These are phyloP conservation scores for Pestalotiopsis sp. DNA, from an alignment of 2,329 filamentous ascomycete species.

Conservation along the genomic window DNA sequence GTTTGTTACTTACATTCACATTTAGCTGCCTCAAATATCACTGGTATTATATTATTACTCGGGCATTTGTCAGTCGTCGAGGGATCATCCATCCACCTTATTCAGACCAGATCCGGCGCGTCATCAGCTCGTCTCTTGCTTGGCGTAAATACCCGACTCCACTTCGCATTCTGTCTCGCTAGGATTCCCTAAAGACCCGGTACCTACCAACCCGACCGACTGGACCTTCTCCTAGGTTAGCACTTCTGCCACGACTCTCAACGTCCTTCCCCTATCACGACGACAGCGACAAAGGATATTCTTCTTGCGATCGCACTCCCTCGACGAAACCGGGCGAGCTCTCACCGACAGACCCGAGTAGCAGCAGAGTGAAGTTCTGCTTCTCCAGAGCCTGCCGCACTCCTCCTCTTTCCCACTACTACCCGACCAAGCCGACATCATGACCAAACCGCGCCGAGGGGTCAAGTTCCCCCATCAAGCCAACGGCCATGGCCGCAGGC, in stretches of 20 bases:
- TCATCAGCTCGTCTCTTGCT: background rate
- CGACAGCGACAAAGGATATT: background rate
- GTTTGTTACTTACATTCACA: background rate
- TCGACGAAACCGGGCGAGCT: background rate
- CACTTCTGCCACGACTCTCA: background rate
- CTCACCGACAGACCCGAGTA: background rate
- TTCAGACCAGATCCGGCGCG: background rate
- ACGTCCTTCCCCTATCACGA: background rate
- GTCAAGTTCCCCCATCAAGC: conserved; percentile 54
- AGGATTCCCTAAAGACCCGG: background rate
- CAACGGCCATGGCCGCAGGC: conserved; percentile 54
- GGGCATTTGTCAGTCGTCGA: background rate
- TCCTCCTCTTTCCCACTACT: background rate
- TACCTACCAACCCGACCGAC: background rate
- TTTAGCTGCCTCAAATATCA: background rate
- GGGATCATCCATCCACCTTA: background rate
- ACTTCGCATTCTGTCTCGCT: background rate
- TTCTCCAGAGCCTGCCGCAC: background rate
- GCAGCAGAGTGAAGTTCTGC: background rate
- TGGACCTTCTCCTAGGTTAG: background rate
- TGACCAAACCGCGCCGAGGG: conserved; percentile 45
- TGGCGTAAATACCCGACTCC: background rate
- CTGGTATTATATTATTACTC: background rate
- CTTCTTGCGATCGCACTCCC: background rate
- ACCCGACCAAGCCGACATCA: conserved; percentile 16